Base-by-base conservation (phyloP, 2,329 filamentous ascomycete genomes). In the Macrophomina tecta region DNA sequence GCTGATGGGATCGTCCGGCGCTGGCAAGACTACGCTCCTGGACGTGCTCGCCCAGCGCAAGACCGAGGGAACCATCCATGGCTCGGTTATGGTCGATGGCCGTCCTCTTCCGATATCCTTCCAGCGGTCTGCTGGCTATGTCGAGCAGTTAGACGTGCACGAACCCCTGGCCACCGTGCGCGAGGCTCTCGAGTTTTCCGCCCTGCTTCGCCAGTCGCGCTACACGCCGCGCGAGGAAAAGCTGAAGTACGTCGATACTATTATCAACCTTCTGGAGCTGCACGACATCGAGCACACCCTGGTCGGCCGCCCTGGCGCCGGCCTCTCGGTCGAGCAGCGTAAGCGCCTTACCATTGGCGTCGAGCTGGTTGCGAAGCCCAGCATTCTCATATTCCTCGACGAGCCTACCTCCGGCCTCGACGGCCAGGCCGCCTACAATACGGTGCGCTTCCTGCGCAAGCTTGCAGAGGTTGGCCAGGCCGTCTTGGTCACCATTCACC, bases 301-400 rank as follows among this genome's bases (percentile, higher is more conserved):
- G 2, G 87, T 91, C 28, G 89, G 89, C 69, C 81, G 86, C 0
- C 86, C 87, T 0, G 88, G 88, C 0, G 84, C 83, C 64, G 87
- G 85, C 11, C 80, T 91, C 12, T 88, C 88, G 11, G 88, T 91
- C 28, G 87, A 89, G 74, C 87, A 90, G 75, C 83, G 87, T 23
- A 90, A 90, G 77, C 91, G 93, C 73, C 85, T 97, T 6, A 97
- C 94, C 0, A 97, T 98, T 69, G 94, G 93, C 79, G 94, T 98
- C 18, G 94, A 98, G 77, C 86, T 98, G 28, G 94, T 93, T 51
- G 94, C 94, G 5, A 97, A 95, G 82, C 94, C 94, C 7, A 89
- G 92, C 48, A 84, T 97, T 64, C 84, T 97, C 67, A 87, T 97
- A 55, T 97, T 97, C 82, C 88, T 97, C 48, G 94, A 98, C 73